A percentile compares a stretch with the other conserved stretches of the same genome.
Evolutionary conservation across 2,329 filamentous ascomycete species (phyloP).

Genomic region (Exophiala alcalophila): DNA sequence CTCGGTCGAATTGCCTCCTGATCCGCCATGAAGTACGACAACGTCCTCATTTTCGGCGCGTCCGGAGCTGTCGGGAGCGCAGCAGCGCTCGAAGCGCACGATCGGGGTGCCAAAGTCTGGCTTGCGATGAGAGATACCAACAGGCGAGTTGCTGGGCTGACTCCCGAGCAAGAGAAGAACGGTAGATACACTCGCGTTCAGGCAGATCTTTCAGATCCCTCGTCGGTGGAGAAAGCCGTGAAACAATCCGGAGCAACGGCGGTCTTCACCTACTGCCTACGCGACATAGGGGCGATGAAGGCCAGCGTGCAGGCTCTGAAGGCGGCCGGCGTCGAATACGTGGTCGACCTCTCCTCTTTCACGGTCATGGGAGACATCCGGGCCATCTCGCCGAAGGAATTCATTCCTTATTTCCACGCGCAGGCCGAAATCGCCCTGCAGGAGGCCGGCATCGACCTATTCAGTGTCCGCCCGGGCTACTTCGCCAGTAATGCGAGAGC

Average conservation of each 20-base stretch:
- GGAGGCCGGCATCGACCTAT: slow-evolving; percentile 39
- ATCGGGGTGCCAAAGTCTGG: slow-evolving; percentile 42
- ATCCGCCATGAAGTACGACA: too few relatives aligned
- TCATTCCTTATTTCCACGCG: slow-evolving; percentile 45
- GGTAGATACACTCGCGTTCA: slow-evolving; percentile 40
- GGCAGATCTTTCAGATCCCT: slow-evolving; percentile 47
- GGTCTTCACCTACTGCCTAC: slow-evolving; percentile 50
- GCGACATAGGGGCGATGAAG: slow-evolving; percentile 41
- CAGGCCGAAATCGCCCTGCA: slow-evolving; percentile 45
- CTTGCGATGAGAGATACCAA: slow-evolving; percentile 49
- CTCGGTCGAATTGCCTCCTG: too few relatives aligned
- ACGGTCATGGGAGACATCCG: slow-evolving; percentile 33
- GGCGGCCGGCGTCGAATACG: slow-evolving; percentile 43
- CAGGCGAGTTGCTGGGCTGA: slow-evolving; percentile 42
- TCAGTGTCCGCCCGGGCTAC: slow-evolving; percentile 42
- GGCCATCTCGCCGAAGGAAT: slow-evolving; percentile 32
- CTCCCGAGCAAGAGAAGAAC: slow-evolving; percentile 31
- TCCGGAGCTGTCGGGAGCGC: slow-evolving; percentile 47
- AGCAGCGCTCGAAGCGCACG: slow-evolving; percentile 40
- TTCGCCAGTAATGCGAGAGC: slow-evolving; percentile 47
- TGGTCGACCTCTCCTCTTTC: slow-evolving; percentile 47
- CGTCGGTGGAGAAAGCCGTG: slow-evolving; percentile 43
- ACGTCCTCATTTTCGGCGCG: slow-evolving; percentile 48
- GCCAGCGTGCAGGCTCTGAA: slow-evolving; percentile 45
- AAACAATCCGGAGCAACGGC: slow-evolving; percentile 41